A percentile compares a stretch with the other conserved stretches of the same genome.
These are phyloP conservation scores for Linum lewisii DNA, from an alignment of 345 rosid species.

Conservation along the genomic window DNA sequence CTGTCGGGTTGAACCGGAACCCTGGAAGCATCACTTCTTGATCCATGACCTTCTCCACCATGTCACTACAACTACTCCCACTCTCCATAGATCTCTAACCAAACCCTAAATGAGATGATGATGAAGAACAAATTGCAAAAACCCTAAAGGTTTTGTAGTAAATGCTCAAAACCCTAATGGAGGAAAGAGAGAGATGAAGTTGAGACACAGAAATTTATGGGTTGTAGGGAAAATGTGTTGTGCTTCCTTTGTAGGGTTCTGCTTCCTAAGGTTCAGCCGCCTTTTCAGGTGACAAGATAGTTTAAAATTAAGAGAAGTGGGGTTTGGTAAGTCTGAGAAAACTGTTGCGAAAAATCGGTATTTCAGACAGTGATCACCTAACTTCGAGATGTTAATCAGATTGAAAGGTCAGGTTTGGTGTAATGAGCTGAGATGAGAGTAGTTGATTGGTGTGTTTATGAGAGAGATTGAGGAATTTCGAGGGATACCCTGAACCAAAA, in stretches of 20 bases:
- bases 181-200: not conserved
- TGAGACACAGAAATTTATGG: not conserved
- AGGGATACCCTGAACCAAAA: no score
- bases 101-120: not conserved
- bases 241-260: slow-evolving; percentile 70
- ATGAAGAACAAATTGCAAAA: not conserved
- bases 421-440: not conserved
- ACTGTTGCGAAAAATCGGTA: slow-evolving; percentile 3
- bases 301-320: slow-evolving; percentile 21
- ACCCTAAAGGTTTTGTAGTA: slow-evolving; percentile 12
- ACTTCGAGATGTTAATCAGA: not conserved
- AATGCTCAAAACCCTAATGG: slow-evolving; percentile 1
- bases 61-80: not conserved
- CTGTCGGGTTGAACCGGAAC: slow-evolving; percentile 89
- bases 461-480: slow-evolving; percentile 41
- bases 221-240: not conserved
- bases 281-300: slow-evolving; percentile 50
- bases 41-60: not conserved
- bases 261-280: slow-evolving; percentile 91
- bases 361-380: not conserved
- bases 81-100: not conserved
- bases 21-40: slow-evolving; percentile 51
- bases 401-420: not conserved
- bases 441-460: not conserved
- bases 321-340: slow-evolving; percentile 33